phyloP scores from a whole-genome alignment of 768 basidiomycete species.

The Cubamyces sp. region DNA sequence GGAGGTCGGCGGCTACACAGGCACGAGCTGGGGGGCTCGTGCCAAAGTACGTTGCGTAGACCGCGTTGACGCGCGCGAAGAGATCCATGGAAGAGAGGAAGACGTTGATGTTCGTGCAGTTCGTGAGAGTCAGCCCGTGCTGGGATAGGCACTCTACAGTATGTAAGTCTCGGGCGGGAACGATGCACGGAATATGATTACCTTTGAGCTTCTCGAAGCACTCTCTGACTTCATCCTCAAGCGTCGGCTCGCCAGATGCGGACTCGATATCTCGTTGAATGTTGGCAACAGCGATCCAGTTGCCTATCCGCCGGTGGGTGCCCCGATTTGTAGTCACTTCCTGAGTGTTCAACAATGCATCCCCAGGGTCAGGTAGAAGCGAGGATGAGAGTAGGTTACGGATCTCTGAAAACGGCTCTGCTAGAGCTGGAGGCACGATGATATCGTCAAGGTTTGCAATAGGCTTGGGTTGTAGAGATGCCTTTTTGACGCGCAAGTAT shows the following conservation, averaged over 20 bases:
- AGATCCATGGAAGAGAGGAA: conserved; percentile 81
- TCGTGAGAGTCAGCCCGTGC: conserved; percentile 53
- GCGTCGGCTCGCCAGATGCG: conserved; percentile 36
- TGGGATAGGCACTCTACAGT: conserved; percentile 19
- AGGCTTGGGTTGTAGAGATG: conserved; percentile 62
- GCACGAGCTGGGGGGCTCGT: conserved; percentile 91
- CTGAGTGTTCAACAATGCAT: too few species aligned
- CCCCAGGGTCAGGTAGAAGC: background rate
- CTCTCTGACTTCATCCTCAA: conserved; percentile 71
- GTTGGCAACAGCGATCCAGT: conserved; percentile 76
- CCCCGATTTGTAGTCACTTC: background rate
- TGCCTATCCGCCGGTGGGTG: conserved; percentile 39
- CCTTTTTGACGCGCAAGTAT: conserved; percentile 79
- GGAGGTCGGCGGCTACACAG: conserved; percentile 85
- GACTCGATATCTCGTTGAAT: conserved; percentile 41
- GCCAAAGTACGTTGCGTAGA: conserved; percentile 85
- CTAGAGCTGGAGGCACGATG: conserved; percentile 56
- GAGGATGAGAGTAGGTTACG: conserved; percentile 10
- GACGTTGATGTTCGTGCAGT: conserved; percentile 79
- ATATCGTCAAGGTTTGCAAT: conserved; percentile 27
- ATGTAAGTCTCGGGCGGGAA: background rate
- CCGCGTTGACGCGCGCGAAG: conserved; percentile 76
- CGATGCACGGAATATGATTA: conserved; percentile 35
- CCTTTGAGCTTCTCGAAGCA: conserved; percentile 73
- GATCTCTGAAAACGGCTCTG: conserved; percentile 41